phyloP scores from a whole-genome alignment of 2,329 filamentous ascomycete genomes.

The Phoma sp. region DNA sequence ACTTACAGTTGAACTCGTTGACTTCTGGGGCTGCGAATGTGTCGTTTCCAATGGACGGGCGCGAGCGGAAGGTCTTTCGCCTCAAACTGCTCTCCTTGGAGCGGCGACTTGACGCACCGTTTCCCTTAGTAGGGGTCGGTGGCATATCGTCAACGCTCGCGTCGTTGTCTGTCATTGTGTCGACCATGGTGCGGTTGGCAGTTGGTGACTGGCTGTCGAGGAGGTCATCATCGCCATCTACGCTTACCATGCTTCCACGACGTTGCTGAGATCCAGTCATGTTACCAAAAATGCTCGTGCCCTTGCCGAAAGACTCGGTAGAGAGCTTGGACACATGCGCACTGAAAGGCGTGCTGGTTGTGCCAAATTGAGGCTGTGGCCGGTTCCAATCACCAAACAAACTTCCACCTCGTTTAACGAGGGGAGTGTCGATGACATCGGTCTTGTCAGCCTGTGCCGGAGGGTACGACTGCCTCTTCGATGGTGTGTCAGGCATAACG shows the following conservation, averaged over 20 bases:
- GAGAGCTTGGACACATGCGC: conserved; percentile 65
- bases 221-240: conserved; percentile 70
- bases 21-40: conserved; percentile 52
- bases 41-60: conserved; percentile 54
- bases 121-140: conserved; percentile 90
- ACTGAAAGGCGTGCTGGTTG: conserved; percentile 82
- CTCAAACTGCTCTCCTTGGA: conserved; percentile 59
- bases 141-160: conserved; percentile 74
- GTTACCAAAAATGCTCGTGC: conserved; percentile 67
- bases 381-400: conserved; percentile 67
- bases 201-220: conserved; percentile 60
- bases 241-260: conserved; percentile 76
- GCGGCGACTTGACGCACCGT: conserved; percentile 51
- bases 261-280: conserved; percentile 59
- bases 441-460: conserved; percentile 56
- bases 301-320: conserved; percentile 70
- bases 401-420: conserved; percentile 50
- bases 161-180: conserved; percentile 59
- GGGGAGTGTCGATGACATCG: conserved; percentile 51
- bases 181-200: conserved; percentile 51
- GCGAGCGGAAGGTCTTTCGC: conserved; percentile 55
- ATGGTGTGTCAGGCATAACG: conserved; percentile 90
- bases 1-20: conserved; percentile 48
- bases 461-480: conserved; percentile 84
- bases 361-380: conserved; percentile 75